phyloP scores from a whole-genome alignment of 768 basidiomycete species.

The Pleurotus cornucopiae region DNA sequence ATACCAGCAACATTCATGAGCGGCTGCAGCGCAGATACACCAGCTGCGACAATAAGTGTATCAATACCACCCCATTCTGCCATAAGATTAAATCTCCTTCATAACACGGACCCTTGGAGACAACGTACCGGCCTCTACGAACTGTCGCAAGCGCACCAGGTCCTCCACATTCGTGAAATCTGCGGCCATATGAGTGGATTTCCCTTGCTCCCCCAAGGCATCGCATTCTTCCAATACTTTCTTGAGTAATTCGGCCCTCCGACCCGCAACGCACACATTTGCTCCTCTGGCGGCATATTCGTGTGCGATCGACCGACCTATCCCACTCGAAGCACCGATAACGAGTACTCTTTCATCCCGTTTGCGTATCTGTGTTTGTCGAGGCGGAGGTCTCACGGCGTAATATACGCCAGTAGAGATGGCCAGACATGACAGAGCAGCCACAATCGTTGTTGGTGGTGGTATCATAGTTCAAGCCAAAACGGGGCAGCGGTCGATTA shows the following conservation, averaged over 20 bases:
- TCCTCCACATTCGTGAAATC: conserved; percentile 68
- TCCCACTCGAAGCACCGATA: conserved; percentile 80
- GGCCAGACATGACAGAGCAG: background rate
- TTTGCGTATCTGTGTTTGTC: conserved; percentile 33
- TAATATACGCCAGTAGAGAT: background rate
- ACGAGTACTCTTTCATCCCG: conserved; percentile 69
- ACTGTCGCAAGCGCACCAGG: conserved; percentile 55
- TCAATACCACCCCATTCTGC: conserved; percentile 81
- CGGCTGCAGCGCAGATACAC: conserved; percentile 78
- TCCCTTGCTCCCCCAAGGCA: conserved; percentile 19
- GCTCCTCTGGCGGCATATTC: conserved; percentile 76
- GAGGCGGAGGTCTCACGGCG: conserved; percentile 13
- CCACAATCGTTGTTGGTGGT: too few species aligned
- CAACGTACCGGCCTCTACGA: conserved; percentile 52
- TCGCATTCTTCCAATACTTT: conserved; percentile 61
- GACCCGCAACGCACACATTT: conserved; percentile 67
- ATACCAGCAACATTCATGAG: conserved; percentile 68
- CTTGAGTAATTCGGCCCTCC: conserved; percentile 50
- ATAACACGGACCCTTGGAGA: background rate
- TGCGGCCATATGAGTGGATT: conserved; percentile 45
- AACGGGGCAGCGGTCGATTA: too few species aligned
- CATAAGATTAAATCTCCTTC: background rate
- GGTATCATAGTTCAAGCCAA: too few species aligned
- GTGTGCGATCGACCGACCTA: conserved; percentile 68
- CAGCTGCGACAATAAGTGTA: conserved; percentile 78